Base-by-base conservation (phyloP, 116 monocot genomes). In the Dioscorea cayenensis region DNA sequence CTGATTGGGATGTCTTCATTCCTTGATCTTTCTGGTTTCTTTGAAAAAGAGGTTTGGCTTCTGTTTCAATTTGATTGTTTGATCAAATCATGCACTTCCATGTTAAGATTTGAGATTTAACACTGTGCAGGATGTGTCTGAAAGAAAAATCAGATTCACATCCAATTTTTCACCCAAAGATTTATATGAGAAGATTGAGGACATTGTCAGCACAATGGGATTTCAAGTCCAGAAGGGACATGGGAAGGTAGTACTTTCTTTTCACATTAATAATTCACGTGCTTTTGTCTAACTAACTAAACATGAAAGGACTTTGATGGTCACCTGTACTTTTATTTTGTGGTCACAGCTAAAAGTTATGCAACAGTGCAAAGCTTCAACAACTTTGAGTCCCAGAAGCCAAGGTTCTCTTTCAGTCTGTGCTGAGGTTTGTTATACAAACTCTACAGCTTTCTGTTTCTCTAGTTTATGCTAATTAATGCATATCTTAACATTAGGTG, bases 11-110 rank as follows among this genome's bases (percentile, higher is more conserved):
- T 99, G 99, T 91, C 94, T 52, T 89, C 91, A n/a, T 85, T 66
- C 62, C 85, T 99, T 16, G 99, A 99, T 83, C 92, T 99, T 49
- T 99, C 99, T n/a, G 99, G 99, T 2, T 86, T 99, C 64, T 99
- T 99, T 63, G 99, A 99, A 77, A 78, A 88, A 77, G 99, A 94
- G 91, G 94, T 94, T 62, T 1, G 7, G 21, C 1, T 10, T 62
- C 25, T 6, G 18, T 23, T 62, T 55, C 18, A n/a, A 9, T 17
- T 3, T 29, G 3, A 17, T 55, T 14, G 2, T 55, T 1, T 55
- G 19, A 1, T 29, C 1, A 2, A 1, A 29, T 29, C 3, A n/a
- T 7, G 13, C 36, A 38, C 22, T 3, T 9, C 0, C 17, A 18
- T 5, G 10, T 16, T 32, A 36, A 36, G 12, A 9, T 0, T 4